phyloP scores from a whole-genome alignment of 768 basidiomycete species.

The Serpula lacrymans region DNA sequence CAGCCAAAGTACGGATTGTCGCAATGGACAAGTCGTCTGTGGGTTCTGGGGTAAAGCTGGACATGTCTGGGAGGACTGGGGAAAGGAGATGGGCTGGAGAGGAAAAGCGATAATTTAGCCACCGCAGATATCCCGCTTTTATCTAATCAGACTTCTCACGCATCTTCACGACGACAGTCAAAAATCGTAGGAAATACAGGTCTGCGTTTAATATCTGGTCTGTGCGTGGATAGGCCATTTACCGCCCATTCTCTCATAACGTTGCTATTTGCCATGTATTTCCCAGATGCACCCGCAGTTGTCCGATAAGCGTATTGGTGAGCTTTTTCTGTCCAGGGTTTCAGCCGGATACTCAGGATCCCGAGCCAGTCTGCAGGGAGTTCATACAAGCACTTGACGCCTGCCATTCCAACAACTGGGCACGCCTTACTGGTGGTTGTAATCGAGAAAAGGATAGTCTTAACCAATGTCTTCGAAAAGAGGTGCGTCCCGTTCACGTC shows the following conservation, averaged over 20 bases:
- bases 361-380: conserved; percentile 59
- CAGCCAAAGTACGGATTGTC: conserved; percentile 74
- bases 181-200: conserved; percentile 6
- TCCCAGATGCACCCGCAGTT: conserved; percentile 66
- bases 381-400: conserved; percentile 74
- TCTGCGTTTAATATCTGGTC: conserved; percentile 14
- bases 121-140: conserved; percentile 5
- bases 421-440: conserved; percentile 65
- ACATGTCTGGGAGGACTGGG: conserved; percentile 29
- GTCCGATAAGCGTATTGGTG: conserved; percentile 62
- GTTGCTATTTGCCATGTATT: conserved; percentile 4
- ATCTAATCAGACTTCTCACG: conserved; percentile 4
- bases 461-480: conserved; percentile 66
- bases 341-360: conserved; percentile 5
- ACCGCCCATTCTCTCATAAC: conserved; percentile 2
- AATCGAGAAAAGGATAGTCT: conserved; percentile 65
- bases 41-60: conserved; percentile 32
- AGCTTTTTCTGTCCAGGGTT: conserved; percentile 13
- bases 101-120: conserved; percentile 17
- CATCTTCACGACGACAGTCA: conserved; percentile 7
- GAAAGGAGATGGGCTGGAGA: conserved; percentile 9
- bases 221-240: conserved; percentile 12
- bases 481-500: conserved; percentile 41
- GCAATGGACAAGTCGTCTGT: conserved; percentile 60
- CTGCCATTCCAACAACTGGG: conserved; percentile 65